Evolutionary conservation across 768 basidiomycete species (phyloP), one percentile per base, ranked within the genome.

Genomic region (Suillus decipiens): DNA sequence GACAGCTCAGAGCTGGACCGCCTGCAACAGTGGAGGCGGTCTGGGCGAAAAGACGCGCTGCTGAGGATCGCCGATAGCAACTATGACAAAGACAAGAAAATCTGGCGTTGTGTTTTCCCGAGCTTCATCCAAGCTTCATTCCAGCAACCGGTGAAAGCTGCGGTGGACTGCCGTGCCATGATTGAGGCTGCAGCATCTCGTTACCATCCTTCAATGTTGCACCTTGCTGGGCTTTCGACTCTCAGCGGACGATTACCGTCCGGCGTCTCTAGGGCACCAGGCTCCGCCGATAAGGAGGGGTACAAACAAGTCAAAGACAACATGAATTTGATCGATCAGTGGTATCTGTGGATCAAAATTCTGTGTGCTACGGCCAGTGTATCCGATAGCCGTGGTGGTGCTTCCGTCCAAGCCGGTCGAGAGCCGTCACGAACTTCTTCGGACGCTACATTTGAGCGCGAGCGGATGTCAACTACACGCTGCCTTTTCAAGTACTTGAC

Each of bases 401-500:
- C 81, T 3, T 78, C 87, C 61, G 81, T 83, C 0, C 75, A 85
- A 61, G 74, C 73, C 2, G 86, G 83, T 33, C 82, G 89, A 41
- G 89, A 91, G 58, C 90, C 92, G 68, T 79, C 82, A 17, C 84
- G 90, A 19, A 88, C 81, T 1, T 85, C 88, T 4, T 91, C 90
- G 9, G 90, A 91, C 64, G 75, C 84, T 61, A 90, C 83, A 64
- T 89, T 92, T 59, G 92, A 93, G 64, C 86, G 91, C 48, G 94
- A 95, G 67, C 84, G 91, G 56, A 84, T 93, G 69, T 84, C 86
- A n/a, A 91, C 90, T 0, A 89, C 92, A 5, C 85, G 90, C 31
- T 93, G 89, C 31, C 75, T 96, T 28, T 95, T 96, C 76, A 84
- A 90, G 67, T 91, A 92, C 67, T 79, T 96, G 60, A 90, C 92